Evolutionary conservation across 2,329 filamentous ascomycete species (phyloP).

Genomic region (Paecilomyces dactylethromorphus): DNA sequence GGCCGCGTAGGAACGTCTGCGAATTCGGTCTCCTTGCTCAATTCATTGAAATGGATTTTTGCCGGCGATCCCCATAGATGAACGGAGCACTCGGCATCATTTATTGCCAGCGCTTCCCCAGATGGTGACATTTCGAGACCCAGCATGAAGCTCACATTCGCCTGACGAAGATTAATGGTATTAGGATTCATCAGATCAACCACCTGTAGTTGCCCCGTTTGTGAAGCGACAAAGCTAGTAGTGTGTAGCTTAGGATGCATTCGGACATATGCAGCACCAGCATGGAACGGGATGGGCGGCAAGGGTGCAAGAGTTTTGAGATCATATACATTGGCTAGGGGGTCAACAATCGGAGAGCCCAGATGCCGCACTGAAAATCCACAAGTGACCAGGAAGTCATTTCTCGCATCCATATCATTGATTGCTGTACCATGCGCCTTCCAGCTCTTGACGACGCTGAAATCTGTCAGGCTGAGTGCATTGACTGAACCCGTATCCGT

Average conservation of each 20-base stretch:
- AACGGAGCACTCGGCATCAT: slow-evolving; percentile 70
- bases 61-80: slow-evolving; percentile 83
- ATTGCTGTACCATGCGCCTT: slow-evolving; percentile 82
- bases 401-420: slow-evolving; percentile 95
- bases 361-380: slow-evolving; percentile 82
- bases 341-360: slow-evolving; percentile 76
- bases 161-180: slow-evolving; percentile 75
- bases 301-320: slow-evolving; percentile 83
- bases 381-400: slow-evolving; percentile 92
- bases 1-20: slow-evolving; percentile 61
- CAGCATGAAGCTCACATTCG: slow-evolving; percentile 69
- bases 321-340: slow-evolving; percentile 91
- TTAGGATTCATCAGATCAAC: slow-evolving; percentile 94
- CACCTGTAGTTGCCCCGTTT: slow-evolving; percentile 88
- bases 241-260: slow-evolving; percentile 96
- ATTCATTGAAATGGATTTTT: slow-evolving; percentile 82
- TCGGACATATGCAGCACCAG: slow-evolving; percentile 86
- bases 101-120: slow-evolving; percentile 75
- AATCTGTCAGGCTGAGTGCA: slow-evolving; percentile 72
- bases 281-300: slow-evolving; percentile 84
- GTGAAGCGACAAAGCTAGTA: slow-evolving; percentile 87
- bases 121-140: slow-evolving; percentile 83
- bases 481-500: slow-evolving; percentile 77
- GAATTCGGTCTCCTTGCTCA: slow-evolving; percentile 70
- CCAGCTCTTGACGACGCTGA: slow-evolving; percentile 78